These are phyloP conservation scores for Trypanosomatidae sp. DNA, from an alignment of 208 protist genomes.

Conservation along the genomic window DNA sequence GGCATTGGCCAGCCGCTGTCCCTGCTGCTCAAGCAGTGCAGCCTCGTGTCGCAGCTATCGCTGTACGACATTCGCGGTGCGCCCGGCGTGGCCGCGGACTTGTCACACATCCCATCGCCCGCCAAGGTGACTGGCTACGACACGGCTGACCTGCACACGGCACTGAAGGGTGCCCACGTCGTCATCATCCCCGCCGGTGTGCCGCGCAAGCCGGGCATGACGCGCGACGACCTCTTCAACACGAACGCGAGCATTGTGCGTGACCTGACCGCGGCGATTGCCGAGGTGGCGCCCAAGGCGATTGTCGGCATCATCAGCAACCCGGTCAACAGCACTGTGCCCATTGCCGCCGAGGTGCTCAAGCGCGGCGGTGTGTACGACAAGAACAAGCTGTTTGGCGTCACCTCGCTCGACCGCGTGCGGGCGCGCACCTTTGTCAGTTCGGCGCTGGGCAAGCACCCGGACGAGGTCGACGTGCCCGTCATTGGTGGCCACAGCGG, in stretches of 20 bases:
- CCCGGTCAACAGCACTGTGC: conserved; percentile 95
- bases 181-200: conserved; percentile 93
- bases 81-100: conserved; percentile 78
- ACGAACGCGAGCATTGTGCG: conserved; percentile 91
- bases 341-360: conserved; percentile 87
- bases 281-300: conserved; percentile 76
- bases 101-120: conserved; percentile 78
- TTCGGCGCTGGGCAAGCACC: conserved; percentile 32
- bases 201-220: conserved; percentile 95
- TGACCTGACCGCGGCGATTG: conserved; percentile 79
- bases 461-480: conserved; percentile 46
- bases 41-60: conserved; percentile 54
- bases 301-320: conserved; percentile 91
- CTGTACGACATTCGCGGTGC: conserved; percentile 87
- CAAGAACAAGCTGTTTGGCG: conserved; percentile 79
- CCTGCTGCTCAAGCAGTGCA: conserved; percentile 84
- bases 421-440: conserved; percentile 89
- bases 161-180: conserved; percentile 73
- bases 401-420: conserved; percentile 88
- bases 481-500: conserved; percentile 95
- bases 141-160: conserved; percentile 46
- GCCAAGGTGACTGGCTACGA: conserved; percentile 61
- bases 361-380: conserved; percentile 87
- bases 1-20: conserved; percentile 95
- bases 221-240: conserved; percentile 95